Base-by-base conservation (phyloP, 169 alveolate genomes). In the Cryptosporidium xiaoi region DNA sequence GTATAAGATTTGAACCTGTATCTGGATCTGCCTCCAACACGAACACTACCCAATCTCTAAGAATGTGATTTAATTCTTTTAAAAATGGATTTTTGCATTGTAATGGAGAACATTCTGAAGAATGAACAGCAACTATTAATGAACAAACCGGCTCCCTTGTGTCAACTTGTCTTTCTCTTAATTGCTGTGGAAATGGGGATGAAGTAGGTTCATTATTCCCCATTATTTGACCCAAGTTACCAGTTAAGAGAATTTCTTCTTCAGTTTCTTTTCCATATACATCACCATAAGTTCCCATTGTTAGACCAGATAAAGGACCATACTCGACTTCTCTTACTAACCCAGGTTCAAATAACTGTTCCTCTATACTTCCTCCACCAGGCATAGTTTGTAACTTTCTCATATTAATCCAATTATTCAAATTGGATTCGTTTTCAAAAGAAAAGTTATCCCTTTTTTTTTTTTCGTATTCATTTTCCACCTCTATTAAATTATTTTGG, bases 21-120 rank as follows among this genome's bases (percentile, higher is more conserved):
- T 77, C 87, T 6, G 87, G 87, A 33, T 77, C 87, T 10, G 87
- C 69, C 34, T 77, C 77, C 1, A 77, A 60, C 16, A 77, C 87
- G 3, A 60, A 46, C 0, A 62, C 87, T 2, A 71, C 87, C 87
- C 87, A 77, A 40, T 77, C 71, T 60, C 87, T 77, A 40, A 77
- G 40, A 15, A 77, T 60, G 20, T 77, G 69, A 31, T 77, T 77
- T 24, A 77, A 56, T 12, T 77, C 77, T 31, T 60, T 77, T 31
- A 77, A 12, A 51, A 60, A 77, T 10, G 77, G 46, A 12, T 65
- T 56, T 60, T 58, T 77, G 46, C 87, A 77, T 24, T 77, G 77
- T 34, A 77, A 27, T 13, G 87, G 87, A 29, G 87, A 58, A 20
- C 87, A 77, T 20, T 77, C 55, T 46, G 69, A 29, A 13, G 87